Evolutionary conservation across 2,329 filamentous ascomycete species (phyloP).

Genomic region (Camptophora hylomeconis): DNA sequence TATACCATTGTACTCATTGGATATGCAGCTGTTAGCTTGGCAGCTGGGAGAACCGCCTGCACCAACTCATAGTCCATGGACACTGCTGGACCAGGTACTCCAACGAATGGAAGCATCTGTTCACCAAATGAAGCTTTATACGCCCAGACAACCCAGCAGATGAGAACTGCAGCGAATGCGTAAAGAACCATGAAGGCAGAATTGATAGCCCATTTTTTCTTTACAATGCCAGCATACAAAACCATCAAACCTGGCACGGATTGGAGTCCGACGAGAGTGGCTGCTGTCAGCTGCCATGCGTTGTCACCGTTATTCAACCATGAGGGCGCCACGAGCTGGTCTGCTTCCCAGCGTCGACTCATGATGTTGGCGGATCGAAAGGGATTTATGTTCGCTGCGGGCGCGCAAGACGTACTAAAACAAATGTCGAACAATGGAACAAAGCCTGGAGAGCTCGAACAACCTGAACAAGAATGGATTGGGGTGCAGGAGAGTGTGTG

Average conservation of each 20-base stretch:
- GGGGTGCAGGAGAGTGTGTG: too few species aligned
- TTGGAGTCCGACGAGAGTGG: constrained; percentile 36
- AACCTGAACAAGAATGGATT: too few species aligned
- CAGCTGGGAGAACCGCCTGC: constrained; percentile 31
- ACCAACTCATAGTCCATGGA: constrained; percentile 31
- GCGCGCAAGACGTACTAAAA: neutral
- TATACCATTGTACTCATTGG: constrained; percentile 39
- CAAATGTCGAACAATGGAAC: neutral
- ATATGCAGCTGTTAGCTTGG: constrained; percentile 29
- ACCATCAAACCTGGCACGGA: constrained; percentile 37
- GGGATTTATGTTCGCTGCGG: neutral
- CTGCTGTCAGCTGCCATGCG: constrained; percentile 41
- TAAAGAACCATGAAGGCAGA: constrained; percentile 40
- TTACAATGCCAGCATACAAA: constrained; percentile 33
- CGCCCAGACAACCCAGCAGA: constrained; percentile 38
- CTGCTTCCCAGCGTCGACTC: constrained; percentile 16
- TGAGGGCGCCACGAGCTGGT: constrained; percentile 12
- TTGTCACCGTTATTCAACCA: constrained; percentile 36
- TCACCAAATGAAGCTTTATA: constrained; percentile 37
- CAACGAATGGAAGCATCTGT: constrained; percentile 38
- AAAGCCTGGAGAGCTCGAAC: too few species aligned
- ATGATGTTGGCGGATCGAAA: too few species aligned
- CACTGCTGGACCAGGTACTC: constrained; percentile 33
- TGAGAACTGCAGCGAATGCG: constrained; percentile 34
- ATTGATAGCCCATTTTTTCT: constrained; percentile 37